These are phyloP conservation scores for Tremellales sp. DNA, from an alignment of 1,284 basidiomycete genomes.

Conservation along the genomic window DNA sequence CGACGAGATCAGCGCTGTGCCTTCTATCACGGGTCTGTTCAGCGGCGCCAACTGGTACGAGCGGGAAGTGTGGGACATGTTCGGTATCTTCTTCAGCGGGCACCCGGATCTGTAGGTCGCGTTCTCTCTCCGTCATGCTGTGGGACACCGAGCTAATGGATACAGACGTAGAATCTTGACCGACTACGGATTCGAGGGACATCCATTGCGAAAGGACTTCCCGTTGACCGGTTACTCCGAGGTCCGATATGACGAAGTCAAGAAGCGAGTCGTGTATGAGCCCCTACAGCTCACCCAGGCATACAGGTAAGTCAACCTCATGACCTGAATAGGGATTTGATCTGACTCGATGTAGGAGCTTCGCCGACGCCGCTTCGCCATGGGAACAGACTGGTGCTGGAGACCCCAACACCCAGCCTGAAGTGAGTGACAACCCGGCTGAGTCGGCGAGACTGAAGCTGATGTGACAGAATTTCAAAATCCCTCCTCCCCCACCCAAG, in stretches of 20 bases:
- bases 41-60: conserved; percentile 93
- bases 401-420: conserved; percentile 33
- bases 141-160: conserved; percentile 15
- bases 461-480: conserved; percentile 42
- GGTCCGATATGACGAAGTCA: conserved; percentile 96
- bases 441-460: background rate
- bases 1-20: conserved; percentile 90
- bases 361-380: conserved; percentile 78
- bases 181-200: conserved; percentile 98
- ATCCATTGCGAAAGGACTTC: conserved; percentile 97
- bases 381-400: conserved; percentile 97
- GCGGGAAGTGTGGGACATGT: conserved; percentile 97
- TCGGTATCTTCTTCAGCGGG: conserved; percentile 90
- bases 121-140: conserved; percentile 10
- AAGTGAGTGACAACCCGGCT: conserved; percentile 15
- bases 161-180: conserved; percentile 88
- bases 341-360: conserved; percentile 61
- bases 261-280: conserved; percentile 97
- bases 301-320: conserved; percentile 65
- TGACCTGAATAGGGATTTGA: background rate
- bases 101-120: conserved; percentile 91
- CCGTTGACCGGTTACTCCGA: conserved; percentile 96
- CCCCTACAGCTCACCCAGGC: conserved; percentile 97
- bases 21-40: conserved; percentile 75
- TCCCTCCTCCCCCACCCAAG: conserved; percentile 45